Evolutionary conservation across 345 rosid species (phyloP).

Genomic region (Dipteronia sinensis): DNA sequence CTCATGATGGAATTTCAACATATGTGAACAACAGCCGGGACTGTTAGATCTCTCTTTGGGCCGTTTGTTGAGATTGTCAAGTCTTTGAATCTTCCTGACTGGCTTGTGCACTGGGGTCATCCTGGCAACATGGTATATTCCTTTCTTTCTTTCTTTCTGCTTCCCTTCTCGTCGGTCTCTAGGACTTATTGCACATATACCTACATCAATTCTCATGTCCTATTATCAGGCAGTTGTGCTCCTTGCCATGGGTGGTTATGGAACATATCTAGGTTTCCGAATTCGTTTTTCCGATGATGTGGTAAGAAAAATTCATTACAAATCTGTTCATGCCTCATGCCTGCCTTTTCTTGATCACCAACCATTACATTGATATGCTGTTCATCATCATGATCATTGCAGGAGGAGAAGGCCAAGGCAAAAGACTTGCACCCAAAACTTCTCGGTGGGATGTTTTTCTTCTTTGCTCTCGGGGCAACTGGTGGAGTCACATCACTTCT

Average conservation of each 20-base stretch:
- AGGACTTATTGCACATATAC: not conserved
- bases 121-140: slow-evolving; percentile 81
- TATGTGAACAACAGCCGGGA: slow-evolving; percentile 55
- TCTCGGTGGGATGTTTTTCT: slow-evolving; percentile 91
- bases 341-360: not conserved
- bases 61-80: slow-evolving; percentile 86
- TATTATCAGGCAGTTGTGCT: slow-evolving; percentile 84
- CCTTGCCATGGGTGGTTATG: slow-evolving; percentile 96
- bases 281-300: slow-evolving; percentile 70
- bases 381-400: not conserved
- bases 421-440: slow-evolving; percentile 95
- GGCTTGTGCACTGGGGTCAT: slow-evolving; percentile 98
- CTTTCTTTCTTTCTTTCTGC: slow-evolving; percentile 9
- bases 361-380: not conserved
- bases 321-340: not conserved
- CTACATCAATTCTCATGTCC: slow-evolving; percentile 6
- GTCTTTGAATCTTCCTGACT: slow-evolving; percentile 72
- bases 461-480: slow-evolving; percentile 90
- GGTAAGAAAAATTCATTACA: slow-evolving; percentile 42
- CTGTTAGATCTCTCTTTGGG: slow-evolving; percentile 60
- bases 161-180: not conserved
- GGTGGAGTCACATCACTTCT: slow-evolving; percentile 87
- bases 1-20: slow-evolving; percentile 7
- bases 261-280: slow-evolving; percentile 88
- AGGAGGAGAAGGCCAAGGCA: slow-evolving; percentile 93